A percentile compares a stretch with the other conserved stretches of the same genome.
Evolutionary conservation across 2,329 filamentous ascomycete genomes (phyloP).

Genomic region (Curvularia sp.): DNA sequence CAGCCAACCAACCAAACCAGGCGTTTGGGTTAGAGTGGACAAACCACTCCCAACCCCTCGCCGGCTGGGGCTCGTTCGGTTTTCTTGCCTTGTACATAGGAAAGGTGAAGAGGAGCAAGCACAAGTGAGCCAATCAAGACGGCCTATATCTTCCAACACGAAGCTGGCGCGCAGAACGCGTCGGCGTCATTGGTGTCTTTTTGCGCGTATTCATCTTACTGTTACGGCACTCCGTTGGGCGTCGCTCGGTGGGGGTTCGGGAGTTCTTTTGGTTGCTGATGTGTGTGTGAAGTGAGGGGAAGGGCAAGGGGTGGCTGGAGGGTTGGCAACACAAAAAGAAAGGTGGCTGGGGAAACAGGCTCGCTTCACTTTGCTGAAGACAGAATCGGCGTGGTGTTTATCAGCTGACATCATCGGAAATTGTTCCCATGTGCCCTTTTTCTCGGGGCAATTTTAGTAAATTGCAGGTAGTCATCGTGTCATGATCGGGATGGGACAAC

Average conservation of each 20-base stretch:
- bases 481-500: conserved; percentile 20
- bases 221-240: background rate
- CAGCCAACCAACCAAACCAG: background rate
- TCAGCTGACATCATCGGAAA: conserved; percentile 4
- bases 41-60: background rate
- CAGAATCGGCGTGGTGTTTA: background rate
- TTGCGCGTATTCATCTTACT: background rate
- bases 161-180: background rate
- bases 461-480: conserved; percentile 6
- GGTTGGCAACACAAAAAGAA: background rate
- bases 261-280: background rate
- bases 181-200: background rate
- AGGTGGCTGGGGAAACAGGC: background rate
- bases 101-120: background rate
- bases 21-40: no score
- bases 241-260: background rate
- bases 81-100: background rate
- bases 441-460: background rate
- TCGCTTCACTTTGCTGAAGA: background rate
- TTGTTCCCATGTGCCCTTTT: background rate
- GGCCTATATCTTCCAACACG: background rate
- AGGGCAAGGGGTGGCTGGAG: background rate
- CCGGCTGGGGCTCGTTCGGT: background rate
- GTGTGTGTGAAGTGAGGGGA: background rate
- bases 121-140: background rate